Evolutionary conservation across 176 grass and related monocot species (phyloP).

Genomic region (Carex littledalei): DNA sequence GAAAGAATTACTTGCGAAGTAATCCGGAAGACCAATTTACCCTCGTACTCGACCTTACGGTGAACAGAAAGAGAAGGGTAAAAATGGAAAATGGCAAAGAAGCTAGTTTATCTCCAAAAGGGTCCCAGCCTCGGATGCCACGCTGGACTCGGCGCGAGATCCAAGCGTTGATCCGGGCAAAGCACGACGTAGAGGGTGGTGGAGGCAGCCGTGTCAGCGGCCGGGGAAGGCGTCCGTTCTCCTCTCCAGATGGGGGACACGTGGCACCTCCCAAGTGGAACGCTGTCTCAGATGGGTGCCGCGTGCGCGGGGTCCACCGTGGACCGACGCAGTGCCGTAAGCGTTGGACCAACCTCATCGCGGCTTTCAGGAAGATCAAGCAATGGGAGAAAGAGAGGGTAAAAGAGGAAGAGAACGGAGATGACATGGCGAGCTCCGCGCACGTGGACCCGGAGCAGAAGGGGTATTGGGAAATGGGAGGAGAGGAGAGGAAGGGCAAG

Average conservation of each 20-base stretch:
- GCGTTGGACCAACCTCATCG: conserved; percentile 18
- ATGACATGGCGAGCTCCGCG: background rate
- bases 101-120: background rate
- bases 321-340: conserved; percentile 20
- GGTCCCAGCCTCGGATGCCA: conserved; percentile 9
- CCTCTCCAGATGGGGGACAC: background rate
- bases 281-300: background rate
- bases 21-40: background rate
- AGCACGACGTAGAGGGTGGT: conserved; percentile 15
- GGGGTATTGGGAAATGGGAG: conserved; percentile 20
- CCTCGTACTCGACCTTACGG: background rate
- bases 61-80: background rate
- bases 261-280: conserved; percentile 6
- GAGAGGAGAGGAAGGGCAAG: conserved; percentile 24
- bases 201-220: background rate
- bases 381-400: background rate
- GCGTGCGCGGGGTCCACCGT: background rate
- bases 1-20: background rate
- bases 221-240: background rate
- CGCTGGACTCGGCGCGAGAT: conserved; percentile 26
- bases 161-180: background rate
- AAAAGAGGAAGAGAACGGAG: background rate
- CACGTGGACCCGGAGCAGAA: background rate
- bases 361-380: conserved; percentile 17
- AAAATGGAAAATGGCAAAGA: conserved; percentile 10